A percentile compares a stretch with the other conserved stretches of the same genome.
phyloP scores from a whole-genome alignment of 768 basidiomycete genomes.

The Phaffia tasmanica region DNA sequence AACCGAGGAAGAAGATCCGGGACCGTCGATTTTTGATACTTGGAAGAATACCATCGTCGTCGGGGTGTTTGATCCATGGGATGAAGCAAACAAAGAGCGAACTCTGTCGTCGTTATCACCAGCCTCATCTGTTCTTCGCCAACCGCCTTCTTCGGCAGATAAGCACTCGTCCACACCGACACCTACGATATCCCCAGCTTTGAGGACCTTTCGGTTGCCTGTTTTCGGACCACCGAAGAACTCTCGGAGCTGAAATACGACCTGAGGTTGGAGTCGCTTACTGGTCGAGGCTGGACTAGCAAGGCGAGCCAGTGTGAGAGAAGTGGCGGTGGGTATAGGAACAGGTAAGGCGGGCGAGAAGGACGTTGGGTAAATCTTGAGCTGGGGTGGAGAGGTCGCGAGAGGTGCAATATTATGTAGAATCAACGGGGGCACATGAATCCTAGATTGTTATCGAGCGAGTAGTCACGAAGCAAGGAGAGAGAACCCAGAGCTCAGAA shows the following conservation, averaged over 20 bases:
- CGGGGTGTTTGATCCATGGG: background rate
- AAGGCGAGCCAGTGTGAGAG: conserved; percentile 67
- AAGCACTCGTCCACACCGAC: conserved; percentile 16
- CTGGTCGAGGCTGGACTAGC: conserved; percentile 61
- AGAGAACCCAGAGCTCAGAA: conserved; percentile 2
- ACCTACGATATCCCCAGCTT: conserved; percentile 33
- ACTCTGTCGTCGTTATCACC: background rate
- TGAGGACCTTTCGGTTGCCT: conserved; percentile 21
- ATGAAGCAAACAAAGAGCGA: background rate
- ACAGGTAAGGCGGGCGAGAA: conserved; percentile 48
- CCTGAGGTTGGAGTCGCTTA: conserved; percentile 52
- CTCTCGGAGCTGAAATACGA: conserved; percentile 51
- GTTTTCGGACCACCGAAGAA: conserved; percentile 46
- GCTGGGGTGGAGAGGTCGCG: conserved; percentile 5
- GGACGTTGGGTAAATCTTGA: conserved; percentile 48
- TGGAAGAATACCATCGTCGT: background rate
- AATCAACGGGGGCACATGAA: conserved; percentile 11
- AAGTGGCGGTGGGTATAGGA: conserved; percentile 55
- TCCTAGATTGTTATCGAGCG: background rate
- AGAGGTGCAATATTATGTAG: conserved; percentile 14
- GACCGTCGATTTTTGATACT: background rate
- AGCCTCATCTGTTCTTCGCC: background rate
- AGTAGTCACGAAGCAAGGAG: background rate
- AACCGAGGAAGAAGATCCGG: conserved; percentile 13
- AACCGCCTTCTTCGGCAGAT: no score